phyloP scores from a whole-genome alignment of 2,329 filamentous ascomycete genomes.

The Alternaria sp. region DNA sequence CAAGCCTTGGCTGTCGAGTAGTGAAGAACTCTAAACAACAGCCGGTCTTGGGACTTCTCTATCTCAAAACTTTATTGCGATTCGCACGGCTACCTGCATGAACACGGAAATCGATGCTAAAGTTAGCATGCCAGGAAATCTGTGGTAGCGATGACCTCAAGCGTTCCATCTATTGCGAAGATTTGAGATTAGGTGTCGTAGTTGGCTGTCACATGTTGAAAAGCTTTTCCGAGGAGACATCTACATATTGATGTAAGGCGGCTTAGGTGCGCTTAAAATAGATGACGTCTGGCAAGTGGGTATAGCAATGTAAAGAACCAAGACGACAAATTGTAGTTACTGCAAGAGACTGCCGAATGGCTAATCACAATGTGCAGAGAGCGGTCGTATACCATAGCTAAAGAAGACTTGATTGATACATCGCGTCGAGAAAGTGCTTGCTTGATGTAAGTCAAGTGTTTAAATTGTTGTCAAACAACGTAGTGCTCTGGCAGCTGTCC shows the following conservation, averaged over 20 bases:
- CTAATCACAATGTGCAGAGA: not conserved
- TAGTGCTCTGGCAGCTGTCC: no score
- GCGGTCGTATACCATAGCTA: not conserved
- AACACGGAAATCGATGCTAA: not conserved
- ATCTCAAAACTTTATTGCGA: not conserved
- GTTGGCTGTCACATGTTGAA: not conserved
- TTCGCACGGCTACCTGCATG: not conserved
- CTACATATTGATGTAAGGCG: not conserved
- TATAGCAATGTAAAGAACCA: not conserved
- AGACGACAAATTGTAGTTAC: not conserved
- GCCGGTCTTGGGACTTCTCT: not conserved
- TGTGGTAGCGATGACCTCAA: not conserved
- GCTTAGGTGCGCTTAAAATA: no score
- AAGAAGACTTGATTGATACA: not conserved
- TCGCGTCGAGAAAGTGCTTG: not conserved
- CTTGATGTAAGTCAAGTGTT: not conserved
- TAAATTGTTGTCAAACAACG: not conserved
- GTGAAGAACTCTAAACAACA: not conserved
- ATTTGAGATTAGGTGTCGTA: not conserved
- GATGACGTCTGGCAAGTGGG: not conserved
- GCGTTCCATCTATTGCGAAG: not conserved
- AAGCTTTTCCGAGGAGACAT: not conserved
- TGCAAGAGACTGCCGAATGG: not conserved
- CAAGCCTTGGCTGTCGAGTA: not conserved
- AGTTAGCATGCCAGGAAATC: not conserved